A percentile compares a stretch with the other conserved stretches of the same genome.
phyloP scores from a whole-genome alignment of 2,329 filamentous ascomycete genomes.

The Corynespora cassiicola region DNA sequence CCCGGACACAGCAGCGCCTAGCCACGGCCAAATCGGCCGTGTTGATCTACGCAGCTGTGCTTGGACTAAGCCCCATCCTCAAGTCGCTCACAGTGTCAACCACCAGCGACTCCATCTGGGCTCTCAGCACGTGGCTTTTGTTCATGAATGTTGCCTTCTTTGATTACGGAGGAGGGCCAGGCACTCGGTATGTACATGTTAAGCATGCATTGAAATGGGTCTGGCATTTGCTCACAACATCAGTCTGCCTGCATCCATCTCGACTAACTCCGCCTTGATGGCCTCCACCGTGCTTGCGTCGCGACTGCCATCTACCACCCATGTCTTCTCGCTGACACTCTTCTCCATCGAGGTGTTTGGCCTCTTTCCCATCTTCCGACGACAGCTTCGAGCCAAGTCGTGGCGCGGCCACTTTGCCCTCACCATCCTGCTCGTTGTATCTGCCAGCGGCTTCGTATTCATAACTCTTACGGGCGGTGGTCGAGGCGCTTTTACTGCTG shows the following conservation, averaged over 20 bases:
- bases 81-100: slow-evolving; percentile 96
- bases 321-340: slow-evolving; percentile 92
- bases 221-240: slow-evolving; percentile 14
- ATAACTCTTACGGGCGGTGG: slow-evolving; percentile 62
- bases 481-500: slow-evolving; percentile 68
- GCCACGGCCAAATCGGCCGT: slow-evolving; percentile 90
- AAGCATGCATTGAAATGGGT: slow-evolving; percentile 8
- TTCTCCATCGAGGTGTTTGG: slow-evolving; percentile 98
- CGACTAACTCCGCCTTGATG: slow-evolving; percentile 96
- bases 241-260: slow-evolving; percentile 77
- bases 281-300: slow-evolving; percentile 93
- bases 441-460: slow-evolving; percentile 80
- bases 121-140: slow-evolving; percentile 90
- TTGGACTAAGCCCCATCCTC: slow-evolving; percentile 92
- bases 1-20: slow-evolving; percentile 68
- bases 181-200: slow-evolving; percentile 52
- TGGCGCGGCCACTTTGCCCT: slow-evolving; percentile 82
- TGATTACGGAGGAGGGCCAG: slow-evolving; percentile 81
- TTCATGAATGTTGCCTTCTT: slow-evolving; percentile 98
- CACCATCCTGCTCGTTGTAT: slow-evolving; percentile 77
- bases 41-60: slow-evolving; percentile 89
- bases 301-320: slow-evolving; percentile 84
- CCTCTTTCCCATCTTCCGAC: slow-evolving; percentile 95
- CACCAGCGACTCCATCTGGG: slow-evolving; percentile 95
- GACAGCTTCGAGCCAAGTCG: slow-evolving; percentile 81